Base-by-base conservation (phyloP, 1,284 basidiomycete species). In the Amanita bisporigera region DNA sequence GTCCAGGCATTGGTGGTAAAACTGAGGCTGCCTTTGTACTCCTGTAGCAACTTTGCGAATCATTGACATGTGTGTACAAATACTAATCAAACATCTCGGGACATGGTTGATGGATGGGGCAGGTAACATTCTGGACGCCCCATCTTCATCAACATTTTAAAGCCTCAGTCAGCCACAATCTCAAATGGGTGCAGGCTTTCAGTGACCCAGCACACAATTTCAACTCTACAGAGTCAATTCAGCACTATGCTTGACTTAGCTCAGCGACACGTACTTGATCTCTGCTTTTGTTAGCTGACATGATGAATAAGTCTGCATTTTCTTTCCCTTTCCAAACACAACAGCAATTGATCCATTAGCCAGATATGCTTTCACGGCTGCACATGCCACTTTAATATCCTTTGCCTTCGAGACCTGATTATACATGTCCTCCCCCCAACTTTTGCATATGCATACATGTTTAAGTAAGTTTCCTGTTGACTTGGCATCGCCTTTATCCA, bases 401-500 rank as follows among this genome's bases (percentile, higher is more conserved):
- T 21, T 52, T 4, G 49, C 49, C 9, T 52, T 52, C 9, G 49
- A 4, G 9, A 52, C 26, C 29, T 59, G 21, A 1, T n/a, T 52
- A 19, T 64, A 31, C 3, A 50, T 41, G 26, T 67, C 68, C n/a
- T 60, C 47, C 6, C 68, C 66, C 52, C 49, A 69, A 50, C 47
- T 15, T 40, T 40, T 40, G 50, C 68, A 69, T 26, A 43, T 64
- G 12, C 41, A 21, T 11, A 61, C 66, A 26, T 69, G 66, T 49
- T 67, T 67, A 19, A 33, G 33, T 59, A 69, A 57, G 45, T 69
- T 69, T 21, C 68, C 57, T 52, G 66, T 69, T 12, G 47, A 67
- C 12, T 40, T 40, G 38, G 38, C 38, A 79, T 1, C 21, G 19
- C 50, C 21, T 1, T 66, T 76, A 58, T 75, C 69, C 3, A 79